These are phyloP conservation scores for Lathyrus sativus DNA, from an alignment of 306 rosid species.

Conservation along the genomic window DNA sequence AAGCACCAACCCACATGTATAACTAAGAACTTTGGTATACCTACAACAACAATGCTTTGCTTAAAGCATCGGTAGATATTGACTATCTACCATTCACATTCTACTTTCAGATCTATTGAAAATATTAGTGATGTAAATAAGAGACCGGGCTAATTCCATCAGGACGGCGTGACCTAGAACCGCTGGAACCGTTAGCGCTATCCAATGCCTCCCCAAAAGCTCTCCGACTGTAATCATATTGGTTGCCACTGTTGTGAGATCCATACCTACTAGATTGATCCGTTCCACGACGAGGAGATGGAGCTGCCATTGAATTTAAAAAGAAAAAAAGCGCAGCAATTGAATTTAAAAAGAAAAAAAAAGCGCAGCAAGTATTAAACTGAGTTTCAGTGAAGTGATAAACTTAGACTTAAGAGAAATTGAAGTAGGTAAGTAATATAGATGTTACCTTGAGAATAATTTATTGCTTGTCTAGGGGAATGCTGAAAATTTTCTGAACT, in stretches of 20 bases:
- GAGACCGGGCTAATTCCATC: slow-evolving; percentile 57
- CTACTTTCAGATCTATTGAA: slow-evolving; percentile 35
- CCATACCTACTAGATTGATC: slow-evolving; percentile 67
- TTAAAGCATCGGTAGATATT: slow-evolving; percentile 17
- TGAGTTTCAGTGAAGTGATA: slow-evolving; percentile 11
- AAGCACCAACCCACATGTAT: slow-evolving; percentile 34
- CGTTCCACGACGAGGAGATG: slow-evolving; percentile 48
- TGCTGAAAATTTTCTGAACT: slow-evolving; percentile 51
- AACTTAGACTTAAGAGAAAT: background rate
- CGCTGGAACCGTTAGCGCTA: slow-evolving; percentile 51
- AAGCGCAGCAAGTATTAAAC: slow-evolving; percentile 36
- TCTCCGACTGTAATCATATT: slow-evolving; percentile 72
- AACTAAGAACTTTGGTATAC: slow-evolving; percentile 23
- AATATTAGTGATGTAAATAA: slow-evolving; percentile 49
- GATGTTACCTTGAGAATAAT: slow-evolving; percentile 61
- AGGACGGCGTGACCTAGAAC: slow-evolving; percentile 58
- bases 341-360: slow-evolving; percentile 38
- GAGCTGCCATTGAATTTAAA: slow-evolving; percentile 50
- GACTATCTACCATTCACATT: slow-evolving; percentile 38
- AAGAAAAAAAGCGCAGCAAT: slow-evolving; percentile 22
- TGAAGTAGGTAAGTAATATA: slow-evolving; percentile 28
- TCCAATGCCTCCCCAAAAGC: slow-evolving; percentile 65
- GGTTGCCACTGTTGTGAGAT: slow-evolving; percentile 54
- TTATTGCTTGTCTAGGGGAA: slow-evolving; percentile 38
- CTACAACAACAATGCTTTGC: slow-evolving; percentile 39